phyloP scores from a whole-genome alignment of 495 filamentous ascomycete species.

The Podospora didyma region DNA sequence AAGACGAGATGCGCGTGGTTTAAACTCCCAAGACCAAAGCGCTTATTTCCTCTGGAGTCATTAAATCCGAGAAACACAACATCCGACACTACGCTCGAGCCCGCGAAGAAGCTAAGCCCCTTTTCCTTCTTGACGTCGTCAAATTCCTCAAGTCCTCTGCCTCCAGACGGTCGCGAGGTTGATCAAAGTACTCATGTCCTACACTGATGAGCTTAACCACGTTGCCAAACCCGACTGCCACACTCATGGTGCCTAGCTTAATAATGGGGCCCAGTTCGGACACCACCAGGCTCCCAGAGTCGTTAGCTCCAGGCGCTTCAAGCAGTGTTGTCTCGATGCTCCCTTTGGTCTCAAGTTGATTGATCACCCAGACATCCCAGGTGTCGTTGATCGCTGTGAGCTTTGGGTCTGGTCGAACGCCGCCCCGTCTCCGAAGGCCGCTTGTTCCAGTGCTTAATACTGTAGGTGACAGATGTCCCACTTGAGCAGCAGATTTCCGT shows the following conservation, averaged over 20 bases:
- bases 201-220: slow-evolving; percentile 61
- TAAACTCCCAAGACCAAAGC: background rate
- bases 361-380: slow-evolving; percentile 68
- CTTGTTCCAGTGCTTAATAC: slow-evolving; percentile 4
- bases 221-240: slow-evolving; percentile 65
- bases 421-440: slow-evolving; percentile 22
- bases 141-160: slow-evolving; percentile 27
- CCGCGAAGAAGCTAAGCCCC: background rate
- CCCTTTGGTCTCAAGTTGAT: slow-evolving; percentile 34
- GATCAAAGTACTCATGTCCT: slow-evolving; percentile 57
- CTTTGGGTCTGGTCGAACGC: background rate
- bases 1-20: too few relatives aligned
- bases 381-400: slow-evolving; percentile 3
- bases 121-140: slow-evolving; percentile 27
- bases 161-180: slow-evolving; percentile 20
- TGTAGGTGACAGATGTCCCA: background rate
- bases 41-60: background rate
- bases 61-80: background rate
- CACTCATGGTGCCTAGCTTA: slow-evolving; percentile 51
- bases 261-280: slow-evolving; percentile 55
- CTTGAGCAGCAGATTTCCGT: slow-evolving; percentile 10
- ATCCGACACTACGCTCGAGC: background rate
- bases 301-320: slow-evolving; percentile 23
- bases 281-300: slow-evolving; percentile 49
- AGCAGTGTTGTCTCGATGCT: slow-evolving; percentile 37